Conservation (phyloP, 108 stramenopile species). For the Bacterosira constricta region DNA sequence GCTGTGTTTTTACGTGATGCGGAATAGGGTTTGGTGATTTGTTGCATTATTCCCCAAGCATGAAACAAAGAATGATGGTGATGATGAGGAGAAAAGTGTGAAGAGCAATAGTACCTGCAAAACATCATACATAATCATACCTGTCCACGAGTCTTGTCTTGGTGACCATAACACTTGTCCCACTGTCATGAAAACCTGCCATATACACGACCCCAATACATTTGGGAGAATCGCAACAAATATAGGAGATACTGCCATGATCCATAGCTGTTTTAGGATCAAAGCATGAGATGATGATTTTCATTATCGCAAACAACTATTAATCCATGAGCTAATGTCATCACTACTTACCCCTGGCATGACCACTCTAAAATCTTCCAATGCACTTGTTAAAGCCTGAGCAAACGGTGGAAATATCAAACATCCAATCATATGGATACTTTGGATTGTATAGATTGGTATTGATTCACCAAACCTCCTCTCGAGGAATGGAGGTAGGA, state of each 20-base stretch:
- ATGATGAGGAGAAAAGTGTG: too few relatives aligned
- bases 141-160: constrained; percentile 34
- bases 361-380: constrained; percentile 24
- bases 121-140: constrained; percentile 35
- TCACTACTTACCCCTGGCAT: constrained; percentile 12
- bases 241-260: constrained; percentile 32
- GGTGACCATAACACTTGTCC: constrained; percentile 52
- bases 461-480: constrained; percentile 19
- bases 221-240: constrained; percentile 20
- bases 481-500: constrained; percentile 25
- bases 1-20: too few relatives aligned
- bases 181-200: constrained; percentile 49
- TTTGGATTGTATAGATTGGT: constrained; percentile 29
- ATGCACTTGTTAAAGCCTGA: constrained; percentile 38
- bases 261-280: constrained; percentile 1
- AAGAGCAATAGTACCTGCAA: too few relatives aligned
- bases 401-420: constrained; percentile 43
- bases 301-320: too few relatives aligned
- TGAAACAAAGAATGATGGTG: too few relatives aligned
- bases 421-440: constrained; percentile 34
- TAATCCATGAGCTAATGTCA: too few relatives aligned
- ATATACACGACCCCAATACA: constrained; percentile 30
- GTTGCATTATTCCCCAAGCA: too few relatives aligned
- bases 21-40: too few relatives aligned
- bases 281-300: too few relatives aligned